Evolutionary conservation across 148 eudicot genomes (phyloP).

Genomic region (Amaranthus hypochondriacus): DNA sequence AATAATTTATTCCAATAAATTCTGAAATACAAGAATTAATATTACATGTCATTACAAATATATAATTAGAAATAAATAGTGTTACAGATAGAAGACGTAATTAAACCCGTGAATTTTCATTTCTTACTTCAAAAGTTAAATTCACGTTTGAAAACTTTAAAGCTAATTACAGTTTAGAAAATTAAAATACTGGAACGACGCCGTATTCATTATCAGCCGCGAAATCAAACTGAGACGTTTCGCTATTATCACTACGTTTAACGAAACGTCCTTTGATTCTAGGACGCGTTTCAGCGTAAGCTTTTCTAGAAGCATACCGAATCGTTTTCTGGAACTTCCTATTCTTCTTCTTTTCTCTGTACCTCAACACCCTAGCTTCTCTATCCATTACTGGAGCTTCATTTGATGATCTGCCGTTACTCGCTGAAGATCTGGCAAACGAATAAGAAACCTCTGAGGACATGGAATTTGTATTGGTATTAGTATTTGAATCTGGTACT

Average conservation of each 20-base stretch:
- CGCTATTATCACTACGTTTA: conserved; percentile 42
- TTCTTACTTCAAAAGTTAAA: conserved; percentile 3
- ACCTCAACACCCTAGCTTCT: conserved; percentile 79
- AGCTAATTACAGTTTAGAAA: too few species aligned
- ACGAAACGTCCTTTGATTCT: conserved; percentile 91
- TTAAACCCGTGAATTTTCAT: background rate
- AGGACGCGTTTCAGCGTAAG: conserved; percentile 88
- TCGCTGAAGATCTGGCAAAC: conserved; percentile 20
- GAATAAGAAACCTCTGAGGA: conserved; percentile 65
- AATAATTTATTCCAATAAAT: background rate
- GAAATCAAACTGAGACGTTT: conserved; percentile 29
- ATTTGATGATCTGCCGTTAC: conserved; percentile 8
- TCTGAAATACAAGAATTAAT: background rate
- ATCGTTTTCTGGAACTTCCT: conserved; percentile 91
- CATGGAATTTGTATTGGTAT: conserved; percentile 38
- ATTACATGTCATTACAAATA: background rate
- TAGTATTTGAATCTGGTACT: conserved; percentile 48
- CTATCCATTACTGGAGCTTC: conserved; percentile 36
- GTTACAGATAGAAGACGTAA: background rate
- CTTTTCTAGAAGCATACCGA: conserved; percentile 87
- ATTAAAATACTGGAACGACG: conserved; percentile 49
- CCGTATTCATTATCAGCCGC: conserved; percentile 41
- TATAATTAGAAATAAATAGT: background rate
- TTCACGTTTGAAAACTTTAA: background rate
- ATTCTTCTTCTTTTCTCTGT: conserved; percentile 90